Evolutionary conservation across 768 basidiomycete species (phyloP), one percentile per base, ranked within the genome.

Genomic region (Leccinum boreale): DNA sequence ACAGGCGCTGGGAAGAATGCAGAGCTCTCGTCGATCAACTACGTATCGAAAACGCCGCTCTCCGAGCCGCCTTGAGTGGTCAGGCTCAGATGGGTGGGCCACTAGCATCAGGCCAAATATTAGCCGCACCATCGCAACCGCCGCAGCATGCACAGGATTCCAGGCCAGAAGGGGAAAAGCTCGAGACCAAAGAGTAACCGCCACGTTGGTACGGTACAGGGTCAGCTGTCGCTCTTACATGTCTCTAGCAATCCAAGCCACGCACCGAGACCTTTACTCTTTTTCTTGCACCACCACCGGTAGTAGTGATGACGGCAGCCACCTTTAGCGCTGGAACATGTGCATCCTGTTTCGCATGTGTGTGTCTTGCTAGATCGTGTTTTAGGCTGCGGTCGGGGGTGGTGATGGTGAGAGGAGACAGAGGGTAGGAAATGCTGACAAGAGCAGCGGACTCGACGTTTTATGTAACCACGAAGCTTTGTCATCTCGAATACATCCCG

Each of bases 1-100:
- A 92, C 67, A 80, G 90, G 12, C 86, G 92, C 17, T 92, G 90
- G 90, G 92, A 93, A 65, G 92, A 94, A 62, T 93, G 91, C 61
- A 85, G 92, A n/a, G 84, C 86, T 2, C 80, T 94, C 55, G 88
- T 92, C n/a, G 92, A 94, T 70, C 89, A 90, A 69, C 81, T 94
- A 8, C 85, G 92, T 46, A 82, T 90, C 52, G 92, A 94, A 74
- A 94, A 92, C 57, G 82, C 89, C 7, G 85, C 87, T 2, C 77
- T 93, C 4, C 81, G 90, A 9, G 86, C 87, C 0, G 87, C 87
- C 3, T 80, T 92, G 53, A 81, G 61, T 11, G 64, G 78, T 57
- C 75, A 77, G 26, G 58, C 74, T 1, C 78, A 79, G 60, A 57
- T 72, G 47, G 21, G 58, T 52, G 61, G 62, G n/a, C 61, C 73